Evolutionary conservation across 1,284 basidiomycete genomes (phyloP).

Genomic region (Cutaneotrichosporon cavernicola): DNA sequence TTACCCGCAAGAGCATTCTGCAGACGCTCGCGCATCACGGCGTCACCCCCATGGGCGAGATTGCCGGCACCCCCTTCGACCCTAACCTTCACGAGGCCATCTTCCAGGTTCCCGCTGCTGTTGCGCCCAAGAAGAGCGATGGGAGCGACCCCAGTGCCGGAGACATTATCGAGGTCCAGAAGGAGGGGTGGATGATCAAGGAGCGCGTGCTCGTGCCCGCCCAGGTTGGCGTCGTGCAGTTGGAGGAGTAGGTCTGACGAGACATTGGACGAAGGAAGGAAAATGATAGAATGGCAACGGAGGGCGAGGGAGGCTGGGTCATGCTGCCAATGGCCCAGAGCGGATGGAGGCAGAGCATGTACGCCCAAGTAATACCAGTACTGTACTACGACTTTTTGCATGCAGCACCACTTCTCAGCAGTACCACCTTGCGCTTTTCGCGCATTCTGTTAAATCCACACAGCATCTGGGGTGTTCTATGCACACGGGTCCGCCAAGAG

Average conservation of each 20-base stretch:
- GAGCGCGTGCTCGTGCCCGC: conserved; percentile 88
- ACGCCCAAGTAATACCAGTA: conserved; percentile 8
- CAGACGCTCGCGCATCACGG: conserved; percentile 90
- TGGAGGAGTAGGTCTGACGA: conserved; percentile 33
- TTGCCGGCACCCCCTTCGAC: conserved; percentile 84
- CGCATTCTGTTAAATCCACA: too few species aligned
- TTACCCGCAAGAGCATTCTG: conserved; percentile 85
- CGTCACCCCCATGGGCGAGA: conserved; percentile 71
- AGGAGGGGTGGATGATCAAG: conserved; percentile 89
- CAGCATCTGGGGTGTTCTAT: too few species aligned
- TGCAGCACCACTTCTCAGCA: conserved; percentile 21
- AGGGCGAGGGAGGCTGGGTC: neutral
- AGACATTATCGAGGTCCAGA: conserved; percentile 86
- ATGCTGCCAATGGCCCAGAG: neutral
- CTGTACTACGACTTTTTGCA: conserved; percentile 14
- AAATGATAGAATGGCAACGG: neutral
- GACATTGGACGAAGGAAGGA: neutral
- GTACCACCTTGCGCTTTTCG: conserved; percentile 1
- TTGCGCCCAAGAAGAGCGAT: conserved; percentile 65
- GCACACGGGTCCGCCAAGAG: too few species aligned
- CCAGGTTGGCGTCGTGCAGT: conserved; percentile 85
- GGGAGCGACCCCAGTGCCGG: conserved; percentile 63
- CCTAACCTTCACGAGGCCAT: conserved; percentile 93
- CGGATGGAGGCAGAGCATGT: conserved; percentile 4
- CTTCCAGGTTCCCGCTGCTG: conserved; percentile 74